Base-by-base conservation (phyloP, 2,329 filamentous ascomycete species). In the Nemania diffusa region DNA sequence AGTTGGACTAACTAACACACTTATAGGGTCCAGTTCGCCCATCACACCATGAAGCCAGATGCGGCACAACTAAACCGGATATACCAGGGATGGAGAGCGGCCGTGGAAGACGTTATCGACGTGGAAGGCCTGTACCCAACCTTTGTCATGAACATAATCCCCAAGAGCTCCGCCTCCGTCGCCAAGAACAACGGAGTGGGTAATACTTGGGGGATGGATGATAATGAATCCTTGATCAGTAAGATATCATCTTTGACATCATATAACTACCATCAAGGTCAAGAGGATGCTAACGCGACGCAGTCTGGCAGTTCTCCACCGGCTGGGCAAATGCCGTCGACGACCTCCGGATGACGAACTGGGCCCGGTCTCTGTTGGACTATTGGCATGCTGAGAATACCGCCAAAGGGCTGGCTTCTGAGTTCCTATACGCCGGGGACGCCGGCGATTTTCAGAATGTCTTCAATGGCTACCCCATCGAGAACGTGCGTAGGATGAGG, bases 291-390 rank as follows among this genome's bases (percentile, higher is more conserved):
- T 44, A 20, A 44, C 17, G 20, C 17, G 20, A 44, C 17, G 17
- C 22, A 81, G 79, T 75, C 44, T 81, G 77, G 78, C 79, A 82
- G 72, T 67, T 80, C 22, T 75, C 76, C 20, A 81, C 79, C 0
- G 76, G 74, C 0, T 82, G 80, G 80, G 75, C 64, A 13, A 69
- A 76, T 9, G 75, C 73, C 0, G 70, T 75, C 6, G 79, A 82
- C 59, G 79, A 81, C 52, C 64, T 79, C 5, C 75, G 79, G 0
- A 72, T 82, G 22, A 73, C 76, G 1, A 69, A 72, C 17, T 82
- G 79, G 77, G 67, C 75, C 0, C 75, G 72, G 9, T 65, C 70
- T 22, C 61, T 79, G 5, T 61, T 74, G 1, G 77, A 77, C 15
- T 68, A 73, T 17, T 69, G 77, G 7, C 78, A 82, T 59, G 51